Percentiles rank a stretch among this genome's conserved stretches.
Conservation (phyloP, 345 rosid genomes). For the Tarenaya hassleriana region DNA sequence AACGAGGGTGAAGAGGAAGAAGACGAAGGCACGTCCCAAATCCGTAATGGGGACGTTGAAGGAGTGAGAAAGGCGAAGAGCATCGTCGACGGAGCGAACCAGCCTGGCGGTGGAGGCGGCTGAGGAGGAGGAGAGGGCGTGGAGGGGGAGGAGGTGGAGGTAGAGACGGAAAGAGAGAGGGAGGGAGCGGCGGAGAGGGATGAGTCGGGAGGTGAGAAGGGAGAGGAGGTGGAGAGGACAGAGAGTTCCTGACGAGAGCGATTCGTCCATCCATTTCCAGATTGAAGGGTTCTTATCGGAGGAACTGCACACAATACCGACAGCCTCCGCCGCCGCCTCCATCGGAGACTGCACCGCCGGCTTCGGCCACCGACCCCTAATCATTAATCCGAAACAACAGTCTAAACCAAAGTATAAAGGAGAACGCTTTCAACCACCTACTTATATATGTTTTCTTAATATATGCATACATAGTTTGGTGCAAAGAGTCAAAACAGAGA, state of each 20-base stretch:
- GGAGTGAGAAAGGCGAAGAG: conserved; percentile 40
- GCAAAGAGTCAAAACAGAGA: too few species aligned
- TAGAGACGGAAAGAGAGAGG: conserved; percentile 51
- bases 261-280: conserved; percentile 50
- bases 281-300: conserved; percentile 37
- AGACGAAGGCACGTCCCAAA: conserved; percentile 40
- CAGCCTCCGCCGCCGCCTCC: too few species aligned
- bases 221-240: conserved; percentile 47
- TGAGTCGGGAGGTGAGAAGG: conserved; percentile 43
- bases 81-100: conserved; percentile 38
- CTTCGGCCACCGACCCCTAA: too few species aligned
- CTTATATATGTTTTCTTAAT: too few species aligned
- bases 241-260: conserved; percentile 38
- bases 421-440: too few species aligned
- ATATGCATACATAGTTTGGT: too few species aligned
- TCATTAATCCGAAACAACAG: too few species aligned
- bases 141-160: conserved; percentile 43
- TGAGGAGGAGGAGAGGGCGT: conserved; percentile 25
- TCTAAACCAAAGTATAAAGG: too few species aligned
- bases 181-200: conserved; percentile 42
- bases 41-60: conserved; percentile 32
- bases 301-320: conserved; percentile 22
- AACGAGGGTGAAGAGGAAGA: conserved; percentile 39
- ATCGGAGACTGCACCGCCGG: too few species aligned
- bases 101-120: conserved; percentile 32